Conservation (phyloP, 257 asterid species). For the Solanum lignicaule region DNA sequence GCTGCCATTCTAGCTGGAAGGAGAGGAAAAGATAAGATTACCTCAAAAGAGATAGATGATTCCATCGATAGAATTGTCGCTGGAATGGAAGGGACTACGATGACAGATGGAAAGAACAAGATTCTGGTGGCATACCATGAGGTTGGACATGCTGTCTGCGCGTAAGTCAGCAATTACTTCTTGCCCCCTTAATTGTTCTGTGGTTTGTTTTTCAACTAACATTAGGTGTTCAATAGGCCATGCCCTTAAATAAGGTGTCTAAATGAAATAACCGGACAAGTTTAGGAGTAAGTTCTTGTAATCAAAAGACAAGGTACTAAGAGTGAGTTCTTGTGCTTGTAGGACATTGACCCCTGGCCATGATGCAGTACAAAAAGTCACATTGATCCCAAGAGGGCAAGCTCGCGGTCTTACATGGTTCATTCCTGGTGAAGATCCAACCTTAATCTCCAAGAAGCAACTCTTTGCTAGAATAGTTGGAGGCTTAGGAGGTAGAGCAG, state of each 20-base stretch:
- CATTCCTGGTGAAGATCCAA: constrained; percentile 47
- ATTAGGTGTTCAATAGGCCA: background rate
- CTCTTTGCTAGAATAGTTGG: constrained; percentile 65
- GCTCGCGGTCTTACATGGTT: constrained; percentile 74
- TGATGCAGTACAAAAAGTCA: constrained; percentile 60
- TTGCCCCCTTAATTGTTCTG: background rate
- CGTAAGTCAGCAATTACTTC: constrained; percentile 23
- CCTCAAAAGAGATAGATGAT: constrained; percentile 43
- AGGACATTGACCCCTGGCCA: constrained; percentile 61
- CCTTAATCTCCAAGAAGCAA: constrained; percentile 42
- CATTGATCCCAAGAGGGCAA: constrained; percentile 73
- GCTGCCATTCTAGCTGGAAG: constrained; percentile 74
- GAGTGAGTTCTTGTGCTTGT: background rate
- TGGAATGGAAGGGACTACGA: constrained; percentile 70
- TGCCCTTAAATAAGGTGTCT: background rate
- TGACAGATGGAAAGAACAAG: constrained; percentile 72
- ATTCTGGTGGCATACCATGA: constrained; percentile 55
- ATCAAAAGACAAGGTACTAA: background rate
- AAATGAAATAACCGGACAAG: background rate
- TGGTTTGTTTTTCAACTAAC: background rate
- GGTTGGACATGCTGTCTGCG: constrained; percentile 58
- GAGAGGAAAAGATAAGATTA: constrained; percentile 41
- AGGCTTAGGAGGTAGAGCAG: constrained; percentile 68
- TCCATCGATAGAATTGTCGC: constrained; percentile 62
- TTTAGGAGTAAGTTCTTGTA: background rate